phyloP scores from a whole-genome alignment of 2,329 filamentous ascomycete species.

The Fusarium ambrosium region DNA sequence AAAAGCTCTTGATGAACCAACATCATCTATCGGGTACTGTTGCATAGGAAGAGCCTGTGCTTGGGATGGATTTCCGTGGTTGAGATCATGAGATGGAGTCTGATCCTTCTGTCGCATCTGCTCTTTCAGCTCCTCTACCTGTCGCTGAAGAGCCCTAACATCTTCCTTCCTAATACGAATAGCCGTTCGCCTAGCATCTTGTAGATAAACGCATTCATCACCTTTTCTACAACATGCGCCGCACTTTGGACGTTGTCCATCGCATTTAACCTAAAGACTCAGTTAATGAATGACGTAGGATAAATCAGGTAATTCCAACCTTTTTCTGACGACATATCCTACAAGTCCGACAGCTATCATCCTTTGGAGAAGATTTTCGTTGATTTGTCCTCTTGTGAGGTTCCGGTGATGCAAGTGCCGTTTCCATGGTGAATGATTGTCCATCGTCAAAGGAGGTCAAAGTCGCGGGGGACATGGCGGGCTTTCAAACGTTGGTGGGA shows the following conservation, averaged over 20 bases:
- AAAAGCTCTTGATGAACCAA: neutral
- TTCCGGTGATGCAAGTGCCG: slow-evolving; percentile 9
- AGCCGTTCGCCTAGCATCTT: neutral
- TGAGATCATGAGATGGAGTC: neutral
- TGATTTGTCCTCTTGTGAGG: neutral
- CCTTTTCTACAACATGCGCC: neutral
- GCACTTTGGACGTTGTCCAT: neutral
- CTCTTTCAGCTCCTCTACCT: slow-evolving; percentile 7
- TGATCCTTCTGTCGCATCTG: neutral
- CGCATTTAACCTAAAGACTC: neutral
- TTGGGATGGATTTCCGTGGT: neutral
- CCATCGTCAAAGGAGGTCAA: neutral
- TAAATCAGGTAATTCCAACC: neutral
- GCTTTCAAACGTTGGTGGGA: slow-evolving; percentile 3
- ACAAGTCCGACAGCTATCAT: slow-evolving; percentile 5
- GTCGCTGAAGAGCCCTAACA: slow-evolving; percentile 4
- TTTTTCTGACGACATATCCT: slow-evolving; percentile 4
- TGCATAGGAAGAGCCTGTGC: neutral
- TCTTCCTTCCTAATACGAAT: slow-evolving; percentile 8
- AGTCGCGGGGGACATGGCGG: neutral
- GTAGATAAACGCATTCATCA: neutral
- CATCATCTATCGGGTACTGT: neutral
- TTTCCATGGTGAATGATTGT: neutral
- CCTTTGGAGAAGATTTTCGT: neutral
- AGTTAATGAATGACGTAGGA: neutral